These are phyloP conservation scores for Aureobasidium sp. DNA, from an alignment of 2,329 filamentous ascomycete genomes.

Conservation along the genomic window DNA sequence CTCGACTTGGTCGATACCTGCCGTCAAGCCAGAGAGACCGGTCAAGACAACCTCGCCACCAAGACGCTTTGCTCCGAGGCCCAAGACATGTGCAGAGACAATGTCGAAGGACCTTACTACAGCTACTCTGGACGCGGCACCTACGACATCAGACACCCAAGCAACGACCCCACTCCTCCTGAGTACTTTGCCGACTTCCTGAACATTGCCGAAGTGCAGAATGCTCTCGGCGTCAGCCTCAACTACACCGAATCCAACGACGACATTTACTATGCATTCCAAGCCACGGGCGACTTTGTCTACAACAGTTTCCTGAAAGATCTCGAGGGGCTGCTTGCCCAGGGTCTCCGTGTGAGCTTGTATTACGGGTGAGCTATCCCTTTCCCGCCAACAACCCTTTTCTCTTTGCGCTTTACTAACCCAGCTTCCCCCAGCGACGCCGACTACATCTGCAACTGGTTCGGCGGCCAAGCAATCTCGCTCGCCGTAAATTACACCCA, in stretches of 20 bases:
- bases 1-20: slow-evolving; percentile 47
- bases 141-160: slow-evolving; percentile 56
- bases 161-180: slow-evolving; percentile 52
- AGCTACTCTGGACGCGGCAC: slow-evolving; percentile 46
- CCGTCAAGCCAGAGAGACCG: slow-evolving; percentile 34
- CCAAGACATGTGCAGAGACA: slow-evolving; percentile 47
- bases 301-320: slow-evolving; percentile 50
- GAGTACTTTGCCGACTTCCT: slow-evolving; percentile 58
- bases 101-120: slow-evolving; percentile 53
- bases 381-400: no score
- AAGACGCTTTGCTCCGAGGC: slow-evolving; percentile 50
- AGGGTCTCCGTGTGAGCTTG: slow-evolving; percentile 33
- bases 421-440: no score
- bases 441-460: slow-evolving; percentile 28
- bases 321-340: slow-evolving; percentile 35
- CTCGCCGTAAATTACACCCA: slow-evolving; percentile 36
- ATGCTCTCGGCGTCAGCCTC: slow-evolving; percentile 49
- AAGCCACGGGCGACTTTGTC: slow-evolving; percentile 53
- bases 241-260: slow-evolving; percentile 50
- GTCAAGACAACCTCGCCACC: slow-evolving; percentile 26
- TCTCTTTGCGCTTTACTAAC: no score
- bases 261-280: slow-evolving; percentile 45
- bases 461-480: slow-evolving; percentile 48
- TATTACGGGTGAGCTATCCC: slow-evolving; percentile 26
- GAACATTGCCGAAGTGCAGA: slow-evolving; percentile 51